Evolutionary conservation across 1,284 basidiomycete species (phyloP).

Genomic region (Chiua sp.): DNA sequence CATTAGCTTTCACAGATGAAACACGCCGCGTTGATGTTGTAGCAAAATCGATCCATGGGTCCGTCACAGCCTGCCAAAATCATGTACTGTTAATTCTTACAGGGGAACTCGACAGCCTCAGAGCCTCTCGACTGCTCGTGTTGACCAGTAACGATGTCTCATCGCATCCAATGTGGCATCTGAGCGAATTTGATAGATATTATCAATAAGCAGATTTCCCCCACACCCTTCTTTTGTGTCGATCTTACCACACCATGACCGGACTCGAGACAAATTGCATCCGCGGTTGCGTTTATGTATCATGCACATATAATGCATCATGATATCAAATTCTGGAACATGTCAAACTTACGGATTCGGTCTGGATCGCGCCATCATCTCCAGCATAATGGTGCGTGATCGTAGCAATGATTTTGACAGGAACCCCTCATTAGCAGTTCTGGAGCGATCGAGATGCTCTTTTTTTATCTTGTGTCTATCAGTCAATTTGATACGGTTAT

Average conservation of each 20-base stretch:
- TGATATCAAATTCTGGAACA: not conserved
- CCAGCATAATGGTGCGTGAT: not conserved
- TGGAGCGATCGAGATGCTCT: slow-evolving; percentile 13
- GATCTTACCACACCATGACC: not conserved
- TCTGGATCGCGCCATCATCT: too few relatives aligned
- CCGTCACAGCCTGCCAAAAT: too few relatives aligned
- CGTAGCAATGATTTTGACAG: not conserved
- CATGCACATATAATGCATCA: not conserved
- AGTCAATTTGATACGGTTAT: not conserved
- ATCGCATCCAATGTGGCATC: too few relatives aligned
- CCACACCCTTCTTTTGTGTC: not conserved
- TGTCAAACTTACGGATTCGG: not conserved
- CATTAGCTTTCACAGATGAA: not conserved
- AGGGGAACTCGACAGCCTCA: too few relatives aligned
- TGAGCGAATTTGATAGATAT: not conserved
- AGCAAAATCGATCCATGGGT: too few relatives aligned
- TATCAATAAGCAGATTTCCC: not conserved
- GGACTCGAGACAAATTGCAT: too few relatives aligned
- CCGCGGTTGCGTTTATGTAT: not conserved
- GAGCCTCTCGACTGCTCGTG: too few relatives aligned
- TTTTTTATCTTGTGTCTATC: slow-evolving; percentile 2
- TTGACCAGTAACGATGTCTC: too few relatives aligned
- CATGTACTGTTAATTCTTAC: too few relatives aligned
- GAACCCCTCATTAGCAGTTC: not conserved
- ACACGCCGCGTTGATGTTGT: too few relatives aligned